phyloP scores from a whole-genome alignment of 2,329 filamentous ascomycete species.

The Herpotrichia juniperi region DNA sequence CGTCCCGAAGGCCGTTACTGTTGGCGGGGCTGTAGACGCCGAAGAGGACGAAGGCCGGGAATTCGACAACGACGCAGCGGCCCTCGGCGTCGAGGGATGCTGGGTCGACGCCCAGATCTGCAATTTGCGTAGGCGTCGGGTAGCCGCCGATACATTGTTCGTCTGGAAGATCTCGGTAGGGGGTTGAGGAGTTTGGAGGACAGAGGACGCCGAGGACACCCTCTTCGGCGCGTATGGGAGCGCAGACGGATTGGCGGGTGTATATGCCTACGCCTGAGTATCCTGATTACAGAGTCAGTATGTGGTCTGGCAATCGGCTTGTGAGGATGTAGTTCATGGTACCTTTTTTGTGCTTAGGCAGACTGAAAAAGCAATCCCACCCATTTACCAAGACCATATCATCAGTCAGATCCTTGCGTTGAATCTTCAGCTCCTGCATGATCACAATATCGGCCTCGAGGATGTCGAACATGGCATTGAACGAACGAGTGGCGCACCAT shows the following conservation, averaged over 20 bases:
- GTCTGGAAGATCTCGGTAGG: slow-evolving; percentile 75
- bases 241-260: slow-evolving; percentile 83
- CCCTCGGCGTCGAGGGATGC: slow-evolving; percentile 85
- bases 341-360: slow-evolving; percentile 95
- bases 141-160: slow-evolving; percentile 88
- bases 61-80: slow-evolving; percentile 88
- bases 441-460: slow-evolving; percentile 91
- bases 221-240: slow-evolving; percentile 89
- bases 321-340: too few species aligned
- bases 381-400: slow-evolving; percentile 95
- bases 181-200: slow-evolving; percentile 71
- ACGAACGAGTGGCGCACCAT: slow-evolving; percentile 56
- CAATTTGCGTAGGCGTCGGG: slow-evolving; percentile 71
- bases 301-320: not conserved
- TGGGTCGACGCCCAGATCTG: slow-evolving; percentile 67
- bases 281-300: slow-evolving; percentile 58
- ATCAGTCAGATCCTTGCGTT: slow-evolving; percentile 87
- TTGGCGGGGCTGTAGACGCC: slow-evolving; percentile 93
- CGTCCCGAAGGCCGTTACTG: slow-evolving; percentile 80
- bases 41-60: slow-evolving; percentile 91
- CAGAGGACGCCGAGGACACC: slow-evolving; percentile 85
- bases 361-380: slow-evolving; percentile 95
- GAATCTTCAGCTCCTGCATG: slow-evolving; percentile 96
- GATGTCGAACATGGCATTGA: slow-evolving; percentile 84
- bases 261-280: slow-evolving; percentile 97